Conservation (phyloP, 306 rosid genomes). For the Quercus parvula region DNA sequence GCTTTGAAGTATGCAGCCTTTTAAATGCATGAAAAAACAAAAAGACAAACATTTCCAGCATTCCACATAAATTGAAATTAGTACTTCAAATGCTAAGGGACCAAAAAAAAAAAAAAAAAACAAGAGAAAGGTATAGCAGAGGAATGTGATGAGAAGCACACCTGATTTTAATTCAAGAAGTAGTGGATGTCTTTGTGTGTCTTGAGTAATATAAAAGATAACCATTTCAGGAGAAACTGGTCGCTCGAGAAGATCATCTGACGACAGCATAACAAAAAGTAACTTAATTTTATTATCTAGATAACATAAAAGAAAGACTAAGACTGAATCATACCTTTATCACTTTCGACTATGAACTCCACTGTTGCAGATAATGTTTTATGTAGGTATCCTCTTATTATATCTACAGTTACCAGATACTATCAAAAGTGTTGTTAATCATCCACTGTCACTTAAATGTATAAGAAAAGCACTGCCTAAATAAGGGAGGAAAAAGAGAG, state of each 20-base stretch:
- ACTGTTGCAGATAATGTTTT: conserved; percentile 72
- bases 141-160: conserved; percentile 22
- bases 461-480: neutral
- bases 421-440: conserved; percentile 45
- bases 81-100: too few relatives aligned
- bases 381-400: conserved; percentile 80
- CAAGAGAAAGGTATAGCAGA: neutral
- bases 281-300: neutral
- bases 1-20: conserved; percentile 1
- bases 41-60: conserved; percentile 10
- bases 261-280: conserved; percentile 17
- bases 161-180: conserved; percentile 90
- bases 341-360: conserved; percentile 86
- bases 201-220: conserved; percentile 86
- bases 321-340: conserved; percentile 48
- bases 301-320: neutral
- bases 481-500: neutral
- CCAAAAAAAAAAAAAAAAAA: neutral
- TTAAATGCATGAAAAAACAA: neutral
- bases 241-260: conserved; percentile 67
- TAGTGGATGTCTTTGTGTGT: conserved; percentile 91
- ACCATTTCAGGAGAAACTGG: conserved; percentile 81
- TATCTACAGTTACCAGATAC: conserved; percentile 80
- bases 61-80: neutral
- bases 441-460: conserved; percentile 19